Base-by-base conservation (phyloP, 805 yeast species). In the Saccharomycopsis schoenii region DNA sequence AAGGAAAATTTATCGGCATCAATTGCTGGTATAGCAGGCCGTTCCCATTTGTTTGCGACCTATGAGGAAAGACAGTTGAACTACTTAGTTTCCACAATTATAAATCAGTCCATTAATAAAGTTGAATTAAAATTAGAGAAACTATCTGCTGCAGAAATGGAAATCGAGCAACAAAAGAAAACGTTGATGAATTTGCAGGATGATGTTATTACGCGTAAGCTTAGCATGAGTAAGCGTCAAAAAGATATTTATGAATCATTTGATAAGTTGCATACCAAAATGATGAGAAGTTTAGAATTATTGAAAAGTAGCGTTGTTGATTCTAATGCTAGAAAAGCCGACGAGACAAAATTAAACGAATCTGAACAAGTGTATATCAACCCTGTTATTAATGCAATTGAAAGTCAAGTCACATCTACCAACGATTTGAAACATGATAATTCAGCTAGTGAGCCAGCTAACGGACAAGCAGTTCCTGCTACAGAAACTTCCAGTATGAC, bases 21-120 rank as follows among this genome's bases (percentile, higher is more conserved):
- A 0, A 75, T 92, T 61, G 92, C 96, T 2, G 75, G 88, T 11
- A 74, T 88, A 43, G 96, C 94, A 2, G 85, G 90, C 1, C 80
- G 94, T 63, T 80, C 94, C 29, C 90, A 88, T 69, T 79, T 88
- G 21, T 87, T 89, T 72, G 89, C 93, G 2, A 82, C 84, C 4
- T 84, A 82, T 68, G 96, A 89, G 71, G 97, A 89, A 68, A 77
- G 91, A 63, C 90, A 86, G 68, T 83, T 84, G 84, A 79, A 83
- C 66, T 81, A 80, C 59, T 71, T 85, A 24, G 73, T 86, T 12
- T 76, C 79, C 34, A 78, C 78, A 36, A 78, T 88, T 56, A 76
- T 87, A 19, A 85, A 85, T 68, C 80, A 81, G 51, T 84, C 86
- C 70, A 65, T 86, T 62, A 78, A 80, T 59, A 85, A 86, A 67